Evolutionary conservation across 495 filamentous ascomycete genomes (phyloP).

Genomic region (Xylaria telfairii): DNA sequence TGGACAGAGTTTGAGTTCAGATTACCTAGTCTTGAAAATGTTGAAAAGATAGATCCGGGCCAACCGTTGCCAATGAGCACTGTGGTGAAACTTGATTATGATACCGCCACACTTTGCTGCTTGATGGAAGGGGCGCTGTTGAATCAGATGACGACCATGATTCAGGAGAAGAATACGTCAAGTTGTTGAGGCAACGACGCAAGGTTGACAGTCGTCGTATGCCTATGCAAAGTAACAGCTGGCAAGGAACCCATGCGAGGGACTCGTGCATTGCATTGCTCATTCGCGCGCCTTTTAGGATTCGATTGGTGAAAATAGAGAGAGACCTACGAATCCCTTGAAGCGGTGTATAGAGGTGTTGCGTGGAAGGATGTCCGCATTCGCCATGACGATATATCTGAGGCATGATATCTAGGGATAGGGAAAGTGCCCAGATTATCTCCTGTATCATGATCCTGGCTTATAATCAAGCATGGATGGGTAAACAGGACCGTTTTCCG

Average conservation of each 20-base stretch:
- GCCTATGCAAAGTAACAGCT: neutral
- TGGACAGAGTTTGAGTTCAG: too few species aligned
- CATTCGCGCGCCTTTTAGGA: neutral
- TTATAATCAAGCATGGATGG: too few species aligned
- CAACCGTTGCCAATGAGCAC: too few species aligned
- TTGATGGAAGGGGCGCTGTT: too few species aligned
- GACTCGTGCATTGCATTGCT: neutral
- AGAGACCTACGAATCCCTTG: neutral
- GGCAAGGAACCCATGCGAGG: neutral
- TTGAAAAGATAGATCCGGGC: too few species aligned
- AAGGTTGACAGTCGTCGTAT: neutral
- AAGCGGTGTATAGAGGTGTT: neutral
- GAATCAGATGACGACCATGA: too few species aligned
- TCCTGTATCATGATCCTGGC: too few species aligned
- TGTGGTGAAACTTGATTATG: too few species aligned
- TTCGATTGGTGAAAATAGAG: neutral
- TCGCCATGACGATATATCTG: neutral
- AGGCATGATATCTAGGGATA: neutral
- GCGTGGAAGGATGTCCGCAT: neutral
- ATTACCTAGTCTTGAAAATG: too few species aligned
- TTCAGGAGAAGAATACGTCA: too few species aligned
- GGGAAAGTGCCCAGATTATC: neutral
- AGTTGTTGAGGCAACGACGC: too few species aligned
- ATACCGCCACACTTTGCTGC: too few species aligned
- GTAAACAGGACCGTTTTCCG: neutral